Conservation (phyloP, 257 asterid genomes). For the Haberlea rhodopensis region DNA sequence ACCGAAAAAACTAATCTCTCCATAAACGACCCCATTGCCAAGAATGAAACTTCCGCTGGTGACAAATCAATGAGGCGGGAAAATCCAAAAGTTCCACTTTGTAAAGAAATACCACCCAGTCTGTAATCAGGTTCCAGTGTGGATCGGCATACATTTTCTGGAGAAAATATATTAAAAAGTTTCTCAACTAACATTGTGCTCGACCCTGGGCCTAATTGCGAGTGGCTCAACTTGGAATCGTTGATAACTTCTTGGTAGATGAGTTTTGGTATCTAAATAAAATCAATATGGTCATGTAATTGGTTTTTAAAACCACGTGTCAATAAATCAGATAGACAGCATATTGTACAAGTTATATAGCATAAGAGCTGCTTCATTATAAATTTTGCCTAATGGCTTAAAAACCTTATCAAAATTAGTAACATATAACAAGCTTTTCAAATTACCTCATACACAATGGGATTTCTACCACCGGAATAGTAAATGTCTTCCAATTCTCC, state of each 20-base stretch:
- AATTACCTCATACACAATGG: slow-evolving; percentile 74
- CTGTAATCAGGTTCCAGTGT: slow-evolving; percentile 34
- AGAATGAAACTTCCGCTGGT: slow-evolving; percentile 72
- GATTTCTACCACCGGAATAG: slow-evolving; percentile 82
- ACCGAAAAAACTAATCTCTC: slow-evolving; percentile 73
- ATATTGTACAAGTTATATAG: slow-evolving; percentile 16
- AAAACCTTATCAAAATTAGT: slow-evolving; percentile 1
- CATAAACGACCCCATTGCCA: slow-evolving; percentile 66
- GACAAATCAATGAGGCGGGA: slow-evolving; percentile 78
- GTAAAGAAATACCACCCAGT: slow-evolving; percentile 30
- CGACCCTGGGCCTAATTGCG: slow-evolving; percentile 38
- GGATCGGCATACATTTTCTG: slow-evolving; percentile 66
- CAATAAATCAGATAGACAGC: slow-evolving; percentile 13
- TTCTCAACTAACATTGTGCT: slow-evolving; percentile 45
- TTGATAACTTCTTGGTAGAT: slow-evolving; percentile 58
- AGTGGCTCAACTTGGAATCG: slow-evolving; percentile 33
- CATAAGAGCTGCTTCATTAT: slow-evolving; percentile 13
- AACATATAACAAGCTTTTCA: slow-evolving; percentile 16
- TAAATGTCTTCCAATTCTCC: slow-evolving; percentile 81
- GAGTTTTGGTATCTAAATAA: slow-evolving; percentile 76
- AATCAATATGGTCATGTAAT: slow-evolving; percentile 22
- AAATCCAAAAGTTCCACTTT: slow-evolving; percentile 73
- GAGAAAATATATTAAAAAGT: slow-evolving; percentile 73
- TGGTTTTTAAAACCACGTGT: slow-evolving; percentile 15
- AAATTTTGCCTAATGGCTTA: slow-evolving; percentile 8